Conservation (phyloP, 768 basidiomycete genomes). For the Pleurotus sapidus region DNA sequence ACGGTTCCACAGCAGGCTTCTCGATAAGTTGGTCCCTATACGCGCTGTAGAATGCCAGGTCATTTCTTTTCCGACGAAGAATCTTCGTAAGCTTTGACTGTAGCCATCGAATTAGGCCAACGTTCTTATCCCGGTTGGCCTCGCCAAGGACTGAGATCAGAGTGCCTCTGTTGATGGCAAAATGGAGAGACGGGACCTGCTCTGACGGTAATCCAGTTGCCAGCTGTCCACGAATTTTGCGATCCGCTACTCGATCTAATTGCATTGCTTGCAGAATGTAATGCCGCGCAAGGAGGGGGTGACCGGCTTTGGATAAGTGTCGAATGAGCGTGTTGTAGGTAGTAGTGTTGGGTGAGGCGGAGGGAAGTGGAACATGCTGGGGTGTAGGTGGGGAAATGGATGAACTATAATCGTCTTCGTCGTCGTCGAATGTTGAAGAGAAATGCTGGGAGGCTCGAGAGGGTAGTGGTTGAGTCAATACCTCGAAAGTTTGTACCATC, state of each 20-base stretch:
- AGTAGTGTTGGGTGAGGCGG: constrained; percentile 60
- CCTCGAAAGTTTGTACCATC: constrained; percentile 75
- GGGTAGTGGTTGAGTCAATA: constrained; percentile 71
- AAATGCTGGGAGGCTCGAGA: constrained; percentile 38
- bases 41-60: constrained; percentile 40
- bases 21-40: constrained; percentile 20
- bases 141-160: constrained; percentile 57
- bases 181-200: constrained; percentile 43
- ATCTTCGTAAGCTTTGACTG: constrained; percentile 40
- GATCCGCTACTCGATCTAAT: constrained; percentile 37
- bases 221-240: constrained; percentile 25
- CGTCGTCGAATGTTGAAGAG: constrained; percentile 62
- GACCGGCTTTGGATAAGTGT: constrained; percentile 44
- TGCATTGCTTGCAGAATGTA: constrained; percentile 55
- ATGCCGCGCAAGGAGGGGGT: constrained; percentile 60
- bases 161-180: constrained; percentile 53
- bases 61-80: constrained; percentile 45
- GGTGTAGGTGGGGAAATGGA: constrained; percentile 28
- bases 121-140: constrained; percentile 56
- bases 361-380: constrained; percentile 34
- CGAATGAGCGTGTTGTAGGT: constrained; percentile 63
- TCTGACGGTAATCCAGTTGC: constrained; percentile 24
- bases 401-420: constrained; percentile 57
- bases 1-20: not conserved
- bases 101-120: constrained; percentile 62